phyloP scores from a whole-genome alignment of 306 rosid genomes.

The Glycine latifolia region DNA sequence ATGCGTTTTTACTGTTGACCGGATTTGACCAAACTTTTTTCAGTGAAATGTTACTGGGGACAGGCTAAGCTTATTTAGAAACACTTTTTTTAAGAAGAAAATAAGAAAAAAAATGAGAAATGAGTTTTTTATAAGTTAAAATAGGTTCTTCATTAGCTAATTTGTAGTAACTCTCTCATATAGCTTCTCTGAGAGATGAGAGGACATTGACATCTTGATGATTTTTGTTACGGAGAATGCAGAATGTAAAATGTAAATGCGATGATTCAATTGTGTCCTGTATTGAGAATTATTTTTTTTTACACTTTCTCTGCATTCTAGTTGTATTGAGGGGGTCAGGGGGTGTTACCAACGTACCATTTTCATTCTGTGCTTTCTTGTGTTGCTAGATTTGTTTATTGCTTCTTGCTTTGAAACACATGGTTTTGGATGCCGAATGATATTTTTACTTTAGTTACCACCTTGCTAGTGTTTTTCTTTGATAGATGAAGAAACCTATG shows the following conservation, averaged over 20 bases:
- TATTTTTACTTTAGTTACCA: not conserved
- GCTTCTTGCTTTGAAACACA: constrained; percentile 30
- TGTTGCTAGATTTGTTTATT: constrained; percentile 6
- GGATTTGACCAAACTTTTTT: not conserved
- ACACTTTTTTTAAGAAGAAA: no score
- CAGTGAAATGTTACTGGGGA: no score
- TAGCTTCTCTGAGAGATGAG: no score
- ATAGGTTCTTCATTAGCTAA: no score
- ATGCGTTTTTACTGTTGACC: not conserved
- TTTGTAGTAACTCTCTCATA: no score
- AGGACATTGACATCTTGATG: not conserved
- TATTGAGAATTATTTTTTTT: not conserved
- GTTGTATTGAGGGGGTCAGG: not conserved
- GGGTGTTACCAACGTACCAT: not conserved
- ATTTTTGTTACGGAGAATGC: not conserved
- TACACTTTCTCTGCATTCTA: not conserved
- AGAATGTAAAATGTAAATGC: not conserved
- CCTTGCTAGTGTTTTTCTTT: constrained; percentile 8
- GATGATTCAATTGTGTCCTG: not conserved
- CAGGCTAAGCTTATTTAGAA: no score
- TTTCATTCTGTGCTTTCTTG: constrained; percentile 7
- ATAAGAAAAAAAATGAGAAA: no score
- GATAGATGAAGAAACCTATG: constrained; percentile 4
- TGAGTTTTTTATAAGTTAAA: no score
- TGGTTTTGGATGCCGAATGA: not conserved